Percentiles rank a stretch among this genome's conserved stretches.
phyloP scores from a whole-genome alignment of 2,329 filamentous ascomycete genomes.

The Aspergillus puulaauensis region DNA sequence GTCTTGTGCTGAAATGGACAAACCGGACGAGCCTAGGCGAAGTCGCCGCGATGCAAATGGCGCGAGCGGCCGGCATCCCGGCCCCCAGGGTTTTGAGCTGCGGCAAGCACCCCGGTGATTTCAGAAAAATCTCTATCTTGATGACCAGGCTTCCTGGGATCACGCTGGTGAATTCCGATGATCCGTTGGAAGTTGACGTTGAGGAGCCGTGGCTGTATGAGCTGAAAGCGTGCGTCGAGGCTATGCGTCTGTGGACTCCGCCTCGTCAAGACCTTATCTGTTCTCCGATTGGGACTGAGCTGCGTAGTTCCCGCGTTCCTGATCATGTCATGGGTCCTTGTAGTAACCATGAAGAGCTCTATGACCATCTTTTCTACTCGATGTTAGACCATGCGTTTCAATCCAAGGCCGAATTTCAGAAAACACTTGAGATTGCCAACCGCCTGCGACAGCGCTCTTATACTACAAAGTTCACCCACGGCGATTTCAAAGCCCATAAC shows the following conservation, averaged over 20 bases:
- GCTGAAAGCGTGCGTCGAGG: constrained; percentile 31
- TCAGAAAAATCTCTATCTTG: constrained; percentile 35
- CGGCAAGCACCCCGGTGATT: constrained; percentile 29
- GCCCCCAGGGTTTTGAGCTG: constrained; percentile 34
- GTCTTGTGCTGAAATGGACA: constrained; percentile 41
- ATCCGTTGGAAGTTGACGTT: constrained; percentile 26
- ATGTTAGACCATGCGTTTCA: constrained; percentile 29
- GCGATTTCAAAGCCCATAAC: constrained; percentile 22
- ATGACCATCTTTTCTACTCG: constrained; percentile 29
- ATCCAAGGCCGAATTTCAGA: constrained; percentile 26
- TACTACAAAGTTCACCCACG: constrained; percentile 19
- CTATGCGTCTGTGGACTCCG: constrained; percentile 36
- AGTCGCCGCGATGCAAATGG: constrained; percentile 36
- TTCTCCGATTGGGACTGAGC: constrained; percentile 30
- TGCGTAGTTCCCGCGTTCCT: constrained; percentile 35
- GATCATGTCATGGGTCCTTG: constrained; percentile 34
- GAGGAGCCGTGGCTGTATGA: constrained; percentile 36
- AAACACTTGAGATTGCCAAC: constrained; percentile 24
- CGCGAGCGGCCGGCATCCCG: constrained; percentile 34
- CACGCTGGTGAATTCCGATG: constrained; percentile 28
- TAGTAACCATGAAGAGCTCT: constrained; percentile 21
- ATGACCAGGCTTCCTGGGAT: constrained; percentile 43
- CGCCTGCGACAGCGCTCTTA: background rate
- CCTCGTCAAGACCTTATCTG: constrained; percentile 26
- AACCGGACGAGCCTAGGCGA: constrained; percentile 38